These are phyloP conservation scores for Alternaria hordeiaustralica DNA, from an alignment of 2,329 filamentous ascomycete species.

Conservation along the genomic window DNA sequence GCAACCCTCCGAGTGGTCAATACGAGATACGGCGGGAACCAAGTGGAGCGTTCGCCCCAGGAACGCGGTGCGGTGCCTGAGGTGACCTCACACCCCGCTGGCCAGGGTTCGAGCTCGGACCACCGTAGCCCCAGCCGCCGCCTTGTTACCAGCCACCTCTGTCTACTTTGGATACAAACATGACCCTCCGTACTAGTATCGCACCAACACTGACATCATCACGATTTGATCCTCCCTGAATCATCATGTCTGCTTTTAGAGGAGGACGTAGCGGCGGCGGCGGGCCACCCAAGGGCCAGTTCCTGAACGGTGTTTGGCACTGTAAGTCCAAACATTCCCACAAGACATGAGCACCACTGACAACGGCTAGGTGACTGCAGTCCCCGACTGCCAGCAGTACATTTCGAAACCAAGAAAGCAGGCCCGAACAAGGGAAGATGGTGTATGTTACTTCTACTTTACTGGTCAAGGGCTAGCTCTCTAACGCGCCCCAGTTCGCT, in stretches of 20 bases:
- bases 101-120: not conserved
- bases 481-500: slow-evolving; percentile 55
- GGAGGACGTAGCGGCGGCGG: slow-evolving; percentile 12
- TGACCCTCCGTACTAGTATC: not conserved
- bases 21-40: not conserved
- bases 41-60: slow-evolving; percentile 4
- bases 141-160: not conserved
- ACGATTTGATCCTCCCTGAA: not conserved
- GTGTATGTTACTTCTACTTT: slow-evolving; percentile 42
- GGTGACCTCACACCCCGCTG: not conserved
- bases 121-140: not conserved
- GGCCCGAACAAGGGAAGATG: slow-evolving; percentile 62
- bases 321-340: slow-evolving; percentile 19
- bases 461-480: not conserved
- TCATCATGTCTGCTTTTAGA: slow-evolving; percentile 26
- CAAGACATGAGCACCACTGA: slow-evolving; percentile 12
- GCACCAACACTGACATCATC: not conserved
- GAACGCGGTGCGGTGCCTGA: not conserved
- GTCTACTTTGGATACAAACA: not conserved
- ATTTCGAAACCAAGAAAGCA: slow-evolving; percentile 64
- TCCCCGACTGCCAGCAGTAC: slow-evolving; percentile 60
- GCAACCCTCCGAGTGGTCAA: not conserved
- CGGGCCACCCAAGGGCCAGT: slow-evolving; percentile 23
- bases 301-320: slow-evolving; percentile 36
- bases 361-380: slow-evolving; percentile 58